Base-by-base conservation (phyloP, 2,329 filamentous ascomycete genomes). In the Penicillium sp. region DNA sequence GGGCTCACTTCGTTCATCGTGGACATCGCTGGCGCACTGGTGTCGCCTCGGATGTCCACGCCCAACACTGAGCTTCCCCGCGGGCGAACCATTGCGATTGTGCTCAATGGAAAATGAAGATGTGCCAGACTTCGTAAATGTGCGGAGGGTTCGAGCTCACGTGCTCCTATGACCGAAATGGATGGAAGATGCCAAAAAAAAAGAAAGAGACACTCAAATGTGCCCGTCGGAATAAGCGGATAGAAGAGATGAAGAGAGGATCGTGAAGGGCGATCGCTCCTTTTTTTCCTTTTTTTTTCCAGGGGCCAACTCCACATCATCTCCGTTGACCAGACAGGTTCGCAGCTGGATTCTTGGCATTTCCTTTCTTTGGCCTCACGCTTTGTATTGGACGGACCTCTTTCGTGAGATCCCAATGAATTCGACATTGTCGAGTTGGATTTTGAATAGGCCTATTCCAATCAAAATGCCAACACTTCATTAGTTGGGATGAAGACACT, bases 21-120 rank as follows among this genome's bases (percentile, higher is more conserved):
- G 26, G 76, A 76, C 63, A 78, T 71, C 19, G 76, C 76, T 34
- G 76, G 74, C 14, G 71, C 76, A 50, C 72, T 72, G 36, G 76
- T 79, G 59, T 78, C 76, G 40, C 76, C 76, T 54, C 74, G 71
- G 57, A 78, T 77, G 56, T 78, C 76, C 55, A 68, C 76, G 51
- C 76, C 76, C 51, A 79, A 67, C 57, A 74, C 77, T 26, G 76
- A 77, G 53, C 69, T 72, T 61, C 75, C 69, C 57, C 74, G 71
- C 47, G 72, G 67, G 55, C 75, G 74, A 59, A 67, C 65, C 74
- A 76, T 76, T 55, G 30, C 43, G 55, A 50, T 23, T 23, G 23
- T 45, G 32, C 32, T 13, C 32, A 29, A 39, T 13, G 27, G 13
- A 16, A n/a, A 26, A 9, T 35, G 14, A 34, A 27, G 4, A 8